Conservation (phyloP, 176 grass and related monocot species). For the Ampelocalamus luodianensis region DNA sequence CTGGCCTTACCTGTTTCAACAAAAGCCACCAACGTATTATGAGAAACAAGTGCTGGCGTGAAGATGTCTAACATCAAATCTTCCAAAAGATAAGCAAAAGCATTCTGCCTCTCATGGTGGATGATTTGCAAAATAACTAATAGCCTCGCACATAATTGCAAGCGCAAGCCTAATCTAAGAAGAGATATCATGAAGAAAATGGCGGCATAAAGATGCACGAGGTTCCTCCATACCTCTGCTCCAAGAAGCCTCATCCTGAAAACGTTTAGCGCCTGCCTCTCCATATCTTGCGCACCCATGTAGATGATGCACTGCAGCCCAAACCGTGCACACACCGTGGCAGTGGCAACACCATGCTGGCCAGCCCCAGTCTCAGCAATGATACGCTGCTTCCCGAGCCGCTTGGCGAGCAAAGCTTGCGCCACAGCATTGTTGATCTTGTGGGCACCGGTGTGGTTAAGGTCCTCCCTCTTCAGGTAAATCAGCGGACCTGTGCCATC, state of each 20-base stretch:
- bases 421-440: constrained; percentile 98
- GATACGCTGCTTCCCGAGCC: constrained; percentile 85
- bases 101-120: not conserved
- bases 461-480: constrained; percentile 96
- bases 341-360: constrained; percentile 93
- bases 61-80: not conserved
- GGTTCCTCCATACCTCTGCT: constrained; percentile 63
- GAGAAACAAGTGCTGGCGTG: not conserved
- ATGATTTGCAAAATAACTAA: constrained; percentile 11
- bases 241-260: constrained; percentile 98
- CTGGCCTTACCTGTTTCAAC: constrained; percentile 73
- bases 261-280: constrained; percentile 94
- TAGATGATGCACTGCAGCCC: constrained; percentile 85
- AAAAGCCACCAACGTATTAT: constrained; percentile 1
- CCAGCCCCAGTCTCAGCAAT: constrained; percentile 95
- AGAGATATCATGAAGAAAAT: not conserved
- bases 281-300: constrained; percentile 99
- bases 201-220: not conserved
- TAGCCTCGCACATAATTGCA: not conserved
- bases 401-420: constrained; percentile 85
- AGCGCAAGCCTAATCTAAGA: not conserved
- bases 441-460: constrained; percentile 96
- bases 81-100: not conserved
- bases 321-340: constrained; percentile 88
- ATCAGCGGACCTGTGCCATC: constrained; percentile 70